A percentile compares a stretch with the other conserved stretches of the same genome.
Conservation (phyloP, 1,139 yeast species). For the Saccharomyces pastorianus region DNA sequence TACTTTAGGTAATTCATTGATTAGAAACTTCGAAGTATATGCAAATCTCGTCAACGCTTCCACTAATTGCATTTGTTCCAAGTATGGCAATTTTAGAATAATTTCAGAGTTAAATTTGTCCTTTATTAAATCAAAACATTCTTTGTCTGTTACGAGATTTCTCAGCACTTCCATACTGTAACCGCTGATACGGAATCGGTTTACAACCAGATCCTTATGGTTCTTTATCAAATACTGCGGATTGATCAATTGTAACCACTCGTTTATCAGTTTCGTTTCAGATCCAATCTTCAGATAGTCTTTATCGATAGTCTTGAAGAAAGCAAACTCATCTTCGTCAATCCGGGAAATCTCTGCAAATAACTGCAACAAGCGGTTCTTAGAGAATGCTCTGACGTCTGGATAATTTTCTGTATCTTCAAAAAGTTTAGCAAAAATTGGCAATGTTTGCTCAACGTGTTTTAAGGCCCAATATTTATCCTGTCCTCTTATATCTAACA, state of each 20-base stretch:
- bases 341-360: slow-evolving; percentile 28
- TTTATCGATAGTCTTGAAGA: slow-evolving; percentile 22
- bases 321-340: slow-evolving; percentile 10
- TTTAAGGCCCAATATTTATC: slow-evolving; percentile 16
- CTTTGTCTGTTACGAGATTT: slow-evolving; percentile 22
- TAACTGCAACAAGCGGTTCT: slow-evolving; percentile 18
- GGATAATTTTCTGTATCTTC: slow-evolving; percentile 14
- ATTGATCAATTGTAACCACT: slow-evolving; percentile 28
- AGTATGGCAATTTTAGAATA: slow-evolving; percentile 29
- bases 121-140: slow-evolving; percentile 22
- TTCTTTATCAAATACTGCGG: slow-evolving; percentile 27
- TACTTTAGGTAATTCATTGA: slow-evolving; percentile 28
- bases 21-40: slow-evolving; percentile 23
- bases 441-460: slow-evolving; percentile 12
- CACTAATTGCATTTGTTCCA: slow-evolving; percentile 32
- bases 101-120: slow-evolving; percentile 18
- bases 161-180: slow-evolving; percentile 24
- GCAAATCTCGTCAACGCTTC: slow-evolving; percentile 22
- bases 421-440: slow-evolving; percentile 23
- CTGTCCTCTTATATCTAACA: slow-evolving; percentile 13
- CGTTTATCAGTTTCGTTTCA: slow-evolving; percentile 14
- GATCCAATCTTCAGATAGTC: slow-evolving; percentile 18
- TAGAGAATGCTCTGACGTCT: slow-evolving; percentile 19
- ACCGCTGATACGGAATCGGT: slow-evolving; percentile 16
- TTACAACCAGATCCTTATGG: slow-evolving; percentile 18